Evolutionary conservation across 495 filamentous ascomycete species (phyloP), one percentile per base, ranked within the genome.

Genomic region (Terfezia boudieri): DNA sequence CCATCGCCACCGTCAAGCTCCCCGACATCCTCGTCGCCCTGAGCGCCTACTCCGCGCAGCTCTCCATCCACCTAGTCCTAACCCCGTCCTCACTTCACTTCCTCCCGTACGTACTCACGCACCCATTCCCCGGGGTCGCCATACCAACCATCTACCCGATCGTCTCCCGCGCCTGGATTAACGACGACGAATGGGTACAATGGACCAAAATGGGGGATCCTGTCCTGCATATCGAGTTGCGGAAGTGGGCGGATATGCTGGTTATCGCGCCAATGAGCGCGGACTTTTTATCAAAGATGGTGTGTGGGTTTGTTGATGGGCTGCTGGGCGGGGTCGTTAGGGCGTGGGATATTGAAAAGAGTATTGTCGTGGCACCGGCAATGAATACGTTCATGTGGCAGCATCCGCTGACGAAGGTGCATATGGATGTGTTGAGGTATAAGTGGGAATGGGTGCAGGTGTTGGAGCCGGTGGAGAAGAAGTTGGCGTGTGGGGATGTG

Each of bases 311-410:
- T 37, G 70, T 73, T 4, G 82, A 86, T 61, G 77, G 81, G 49
- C 69, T 89, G 11, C 60, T 93, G 4, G 71, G 75, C 9, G 78
- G 73, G 37, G 80, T 89, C 0, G 73, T 93, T n/a, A 70, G 88
- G 23, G 88, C 88, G 1, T 94, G 89, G 89, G 88, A 94, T 67
- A 79, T 46, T 14, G 38, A 37, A 37, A 79, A 76, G 64, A 63
- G 66, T 35, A 81, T 84, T 51, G 43, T 82, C 5, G 80, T 83
- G 0, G 82, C 74, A n/a, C 82, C 78, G 46, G 76, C 80, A 12
- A 87, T 92, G 84, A 89, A 92, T 69, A 84, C 79, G n/a, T 79
- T 78, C 3, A 93, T 93, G 89, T 94, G 81, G 81, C 70, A 71
- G 52, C 83, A 94, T 67, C 87, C 87, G 16, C 67, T 94, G 41